phyloP scores from a whole-genome alignment of 2,329 filamentous ascomycete genomes.

The Aureobasidium sp. region DNA sequence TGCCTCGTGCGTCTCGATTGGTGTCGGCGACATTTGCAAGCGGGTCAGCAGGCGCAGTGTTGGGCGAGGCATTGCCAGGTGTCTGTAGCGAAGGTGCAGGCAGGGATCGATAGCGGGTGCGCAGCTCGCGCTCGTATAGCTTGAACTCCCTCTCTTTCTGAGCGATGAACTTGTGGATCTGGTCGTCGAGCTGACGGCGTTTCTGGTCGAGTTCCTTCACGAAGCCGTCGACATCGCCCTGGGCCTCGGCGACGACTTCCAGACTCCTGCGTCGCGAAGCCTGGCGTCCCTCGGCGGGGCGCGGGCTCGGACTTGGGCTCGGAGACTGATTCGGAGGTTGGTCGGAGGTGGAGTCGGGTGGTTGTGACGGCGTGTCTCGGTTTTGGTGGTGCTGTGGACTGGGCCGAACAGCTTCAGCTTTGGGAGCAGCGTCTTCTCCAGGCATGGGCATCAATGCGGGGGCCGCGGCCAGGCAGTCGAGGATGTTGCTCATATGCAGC shows the following conservation, averaged over 20 bases:
- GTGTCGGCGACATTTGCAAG: background rate
- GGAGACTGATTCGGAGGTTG: conserved; percentile 4
- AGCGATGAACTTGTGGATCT: conserved; percentile 33
- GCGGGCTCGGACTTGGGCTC: background rate
- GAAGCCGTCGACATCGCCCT: conserved; percentile 18
- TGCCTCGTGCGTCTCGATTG: background rate
- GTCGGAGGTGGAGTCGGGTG: background rate
- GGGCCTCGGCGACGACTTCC: conserved; percentile 17
- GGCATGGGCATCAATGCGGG: conserved; percentile 9
- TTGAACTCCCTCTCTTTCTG: conserved; percentile 33
- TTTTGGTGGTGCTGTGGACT: background rate
- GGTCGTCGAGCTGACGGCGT: conserved; percentile 31
- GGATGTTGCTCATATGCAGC: conserved; percentile 10
- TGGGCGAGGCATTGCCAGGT: background rate
- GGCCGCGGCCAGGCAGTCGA: conserved; percentile 9
- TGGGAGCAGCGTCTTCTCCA: background rate
- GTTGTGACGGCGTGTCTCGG: background rate
- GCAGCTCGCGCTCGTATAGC: conserved; percentile 29
- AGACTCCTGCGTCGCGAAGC: conserved; percentile 18
- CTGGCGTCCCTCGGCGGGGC: conserved; percentile 14
- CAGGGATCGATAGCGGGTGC: conserved; percentile 17
- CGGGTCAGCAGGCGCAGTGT: background rate
- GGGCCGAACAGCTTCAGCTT: background rate
- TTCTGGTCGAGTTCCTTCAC: conserved; percentile 30
- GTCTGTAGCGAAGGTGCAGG: background rate